These are phyloP conservation scores for Rhizopogon rudus DNA, from an alignment of 768 basidiomycete genomes.

Conservation along the genomic window DNA sequence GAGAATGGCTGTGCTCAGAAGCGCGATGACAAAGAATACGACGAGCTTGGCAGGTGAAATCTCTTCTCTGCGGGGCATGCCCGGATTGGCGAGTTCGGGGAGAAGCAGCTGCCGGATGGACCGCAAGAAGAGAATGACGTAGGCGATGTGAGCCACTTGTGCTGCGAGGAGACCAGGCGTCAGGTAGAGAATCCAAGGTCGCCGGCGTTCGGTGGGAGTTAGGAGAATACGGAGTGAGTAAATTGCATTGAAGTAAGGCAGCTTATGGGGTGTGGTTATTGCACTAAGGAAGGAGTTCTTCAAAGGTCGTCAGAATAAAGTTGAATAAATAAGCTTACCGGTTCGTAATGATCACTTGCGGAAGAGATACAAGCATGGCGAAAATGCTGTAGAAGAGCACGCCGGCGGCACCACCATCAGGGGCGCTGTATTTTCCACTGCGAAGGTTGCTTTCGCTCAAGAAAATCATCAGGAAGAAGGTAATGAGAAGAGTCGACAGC, in stretches of 20 bases:
- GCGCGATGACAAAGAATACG: constrained; percentile 53
- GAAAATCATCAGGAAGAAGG: constrained; percentile 51
- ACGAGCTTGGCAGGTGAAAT: constrained; percentile 45
- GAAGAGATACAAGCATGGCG: constrained; percentile 61
- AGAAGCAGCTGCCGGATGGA: constrained; percentile 50
- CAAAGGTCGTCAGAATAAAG: neutral
- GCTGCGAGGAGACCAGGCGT: constrained; percentile 62
- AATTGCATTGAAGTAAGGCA: constrained; percentile 56
- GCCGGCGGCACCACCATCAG: constrained; percentile 55
- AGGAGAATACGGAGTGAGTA: constrained; percentile 65
- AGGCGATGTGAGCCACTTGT: constrained; percentile 39
- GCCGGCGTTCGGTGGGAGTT: constrained; percentile 75
- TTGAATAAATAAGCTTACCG: constrained; percentile 40
- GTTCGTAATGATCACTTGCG: constrained; percentile 71
- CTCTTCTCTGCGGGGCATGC: constrained; percentile 30
- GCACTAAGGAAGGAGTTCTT: constrained; percentile 40
- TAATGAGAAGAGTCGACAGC: constrained; percentile 48
- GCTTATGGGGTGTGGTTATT: constrained; percentile 76
- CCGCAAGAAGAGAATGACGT: constrained; percentile 38
- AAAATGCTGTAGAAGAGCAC: constrained; percentile 60
- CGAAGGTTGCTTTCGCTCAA: constrained; percentile 54
- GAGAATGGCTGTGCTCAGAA: constrained; percentile 53
- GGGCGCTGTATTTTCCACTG: constrained; percentile 62
- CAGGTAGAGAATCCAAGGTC: constrained; percentile 76
- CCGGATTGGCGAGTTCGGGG: constrained; percentile 40